Conservation (phyloP, 164 flowering plant genomes). For the Buxus sempervirens region DNA sequence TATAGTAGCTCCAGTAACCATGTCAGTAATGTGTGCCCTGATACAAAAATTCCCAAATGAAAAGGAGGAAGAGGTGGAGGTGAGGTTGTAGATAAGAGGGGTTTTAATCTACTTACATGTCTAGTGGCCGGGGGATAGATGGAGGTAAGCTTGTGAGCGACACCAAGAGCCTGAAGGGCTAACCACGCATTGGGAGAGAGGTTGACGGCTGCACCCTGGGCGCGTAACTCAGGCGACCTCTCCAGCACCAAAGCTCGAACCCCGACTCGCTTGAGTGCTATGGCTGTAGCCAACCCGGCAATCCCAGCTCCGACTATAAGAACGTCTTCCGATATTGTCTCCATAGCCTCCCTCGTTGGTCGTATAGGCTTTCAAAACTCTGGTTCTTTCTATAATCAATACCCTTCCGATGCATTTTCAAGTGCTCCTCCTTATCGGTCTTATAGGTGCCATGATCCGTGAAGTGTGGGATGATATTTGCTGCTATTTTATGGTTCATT, state of each 20-base stretch:
- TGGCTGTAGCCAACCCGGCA: neutral
- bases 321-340: neutral
- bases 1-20: neutral
- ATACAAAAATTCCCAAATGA: neutral
- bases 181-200: slow-evolving; percentile 1
- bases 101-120: neutral
- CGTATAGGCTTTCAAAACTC: too few relatives aligned
- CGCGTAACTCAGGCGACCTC: neutral
- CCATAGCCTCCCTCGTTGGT: neutral
- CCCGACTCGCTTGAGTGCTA: neutral
- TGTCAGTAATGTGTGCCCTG: neutral
- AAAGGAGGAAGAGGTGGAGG: too few relatives aligned
- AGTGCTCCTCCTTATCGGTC: too few relatives aligned
- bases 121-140: neutral
- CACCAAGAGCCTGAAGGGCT: slow-evolving; percentile 1
- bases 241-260: slow-evolving; percentile 2
- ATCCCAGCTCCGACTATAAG: neutral
- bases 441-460: too few relatives aligned
- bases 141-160: neutral
- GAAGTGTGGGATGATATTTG: too few relatives aligned
- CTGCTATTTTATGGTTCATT: too few relatives aligned
- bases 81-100: too few relatives aligned
- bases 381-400: too few relatives aligned
- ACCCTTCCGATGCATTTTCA: too few relatives aligned
- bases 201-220: neutral